Conservation (phyloP, 441 rosid genomes). For the Mallotus repandus region DNA sequence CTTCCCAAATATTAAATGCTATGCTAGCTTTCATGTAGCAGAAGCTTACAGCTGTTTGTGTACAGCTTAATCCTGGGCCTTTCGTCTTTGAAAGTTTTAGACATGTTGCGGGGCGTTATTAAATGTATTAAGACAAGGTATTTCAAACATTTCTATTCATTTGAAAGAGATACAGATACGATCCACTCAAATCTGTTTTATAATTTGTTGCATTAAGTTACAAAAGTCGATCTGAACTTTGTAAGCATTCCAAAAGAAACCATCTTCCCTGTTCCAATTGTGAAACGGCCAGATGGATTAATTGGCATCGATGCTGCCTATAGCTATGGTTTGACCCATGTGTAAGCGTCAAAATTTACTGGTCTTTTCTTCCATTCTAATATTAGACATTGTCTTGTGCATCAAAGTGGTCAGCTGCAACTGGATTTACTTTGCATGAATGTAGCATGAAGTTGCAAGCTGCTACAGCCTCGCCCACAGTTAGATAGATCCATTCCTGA, state of each 20-base stretch:
- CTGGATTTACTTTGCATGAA: slow-evolving; percentile 31
- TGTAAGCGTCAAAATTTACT: neutral
- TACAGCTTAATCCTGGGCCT: neutral
- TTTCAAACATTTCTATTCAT: too few species aligned
- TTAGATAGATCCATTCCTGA: slow-evolving; percentile 71
- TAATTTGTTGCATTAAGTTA: neutral
- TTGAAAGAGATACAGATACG: neutral
- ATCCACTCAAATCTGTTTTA: neutral
- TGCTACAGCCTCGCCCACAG: slow-evolving; percentile 85
- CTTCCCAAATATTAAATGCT: neutral
- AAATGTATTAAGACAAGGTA: too few species aligned
- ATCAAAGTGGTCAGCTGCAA: slow-evolving; percentile 14
- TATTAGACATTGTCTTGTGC: slow-evolving; percentile 40
- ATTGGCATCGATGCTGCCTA: neutral
- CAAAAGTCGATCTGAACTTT: neutral
- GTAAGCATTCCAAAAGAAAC: neutral
- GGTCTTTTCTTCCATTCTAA: neutral
- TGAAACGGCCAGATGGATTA: slow-evolving; percentile 11
- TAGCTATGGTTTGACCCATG: neutral
- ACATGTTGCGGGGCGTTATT: neutral
- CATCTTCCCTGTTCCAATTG: neutral
- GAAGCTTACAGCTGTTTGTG: neutral
- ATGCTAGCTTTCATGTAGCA: slow-evolving; percentile 9
- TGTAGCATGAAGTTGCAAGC: slow-evolving; percentile 63
- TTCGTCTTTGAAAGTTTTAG: neutral